Conservation (phyloP, 2,329 filamentous ascomycete species). For the Ophiocordyceps sinensis region DNA sequence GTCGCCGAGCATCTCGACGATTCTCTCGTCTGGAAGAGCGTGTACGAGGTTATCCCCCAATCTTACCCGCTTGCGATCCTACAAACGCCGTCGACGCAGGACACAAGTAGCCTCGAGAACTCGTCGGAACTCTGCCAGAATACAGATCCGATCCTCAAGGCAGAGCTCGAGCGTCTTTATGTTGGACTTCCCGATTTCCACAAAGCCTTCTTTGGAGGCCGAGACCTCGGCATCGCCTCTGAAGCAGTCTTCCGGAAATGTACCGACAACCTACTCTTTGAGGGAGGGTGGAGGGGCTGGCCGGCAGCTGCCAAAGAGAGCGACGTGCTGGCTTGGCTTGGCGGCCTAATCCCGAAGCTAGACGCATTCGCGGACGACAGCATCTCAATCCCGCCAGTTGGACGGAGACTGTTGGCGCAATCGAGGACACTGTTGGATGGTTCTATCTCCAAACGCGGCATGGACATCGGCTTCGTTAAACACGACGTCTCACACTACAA, state of each 20-base stretch:
- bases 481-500: background rate
- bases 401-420: slow-evolving; percentile 6
- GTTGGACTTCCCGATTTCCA: slow-evolving; percentile 18
- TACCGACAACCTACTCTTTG: slow-evolving; percentile 4
- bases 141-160: slow-evolving; percentile 17
- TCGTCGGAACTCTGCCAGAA: slow-evolving; percentile 19
- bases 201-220: slow-evolving; percentile 16
- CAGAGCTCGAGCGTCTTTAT: slow-evolving; percentile 20
- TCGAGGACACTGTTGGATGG: background rate
- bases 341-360: background rate
- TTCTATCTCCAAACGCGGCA: background rate
- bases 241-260: slow-evolving; percentile 20
- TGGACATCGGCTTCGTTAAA: background rate
- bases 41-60: too few relatives aligned
- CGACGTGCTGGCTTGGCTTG: background rate
- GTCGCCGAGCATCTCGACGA: too few relatives aligned
- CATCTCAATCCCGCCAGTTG: background rate
- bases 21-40: too few relatives aligned
- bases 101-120: slow-evolving; percentile 18
- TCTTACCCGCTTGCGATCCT: too few relatives aligned
- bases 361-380: background rate
- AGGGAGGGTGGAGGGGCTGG: background rate
- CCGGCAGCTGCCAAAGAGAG: background rate
- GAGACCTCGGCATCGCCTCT: slow-evolving; percentile 15
- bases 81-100: slow-evolving; percentile 15